Percentiles rank a stretch among this genome's conserved stretches.
These are phyloP conservation scores for Candida succiphila DNA, from an alignment of 805 yeast species.

Conservation along the genomic window DNA sequence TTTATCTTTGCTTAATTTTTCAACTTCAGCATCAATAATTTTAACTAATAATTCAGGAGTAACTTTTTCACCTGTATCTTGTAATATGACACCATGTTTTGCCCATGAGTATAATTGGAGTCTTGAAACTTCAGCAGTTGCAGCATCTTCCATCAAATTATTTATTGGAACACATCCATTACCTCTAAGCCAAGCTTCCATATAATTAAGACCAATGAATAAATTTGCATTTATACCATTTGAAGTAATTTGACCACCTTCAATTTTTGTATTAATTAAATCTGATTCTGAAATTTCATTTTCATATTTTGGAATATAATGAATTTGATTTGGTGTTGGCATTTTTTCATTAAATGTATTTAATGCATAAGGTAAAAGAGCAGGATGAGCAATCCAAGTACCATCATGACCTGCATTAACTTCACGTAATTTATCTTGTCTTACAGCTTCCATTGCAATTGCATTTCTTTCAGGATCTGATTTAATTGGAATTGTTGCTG, in stretches of 20 bases:
- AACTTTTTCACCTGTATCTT: constrained; percentile 47
- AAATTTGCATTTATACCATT: constrained; percentile 64
- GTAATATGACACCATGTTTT: constrained; percentile 50
- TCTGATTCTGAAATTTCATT: constrained; percentile 39
- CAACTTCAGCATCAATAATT: constrained; percentile 54
- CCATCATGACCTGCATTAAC: constrained; percentile 78
- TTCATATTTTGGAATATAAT: constrained; percentile 31
- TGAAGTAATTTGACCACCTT: constrained; percentile 54
- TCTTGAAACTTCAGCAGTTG: constrained; percentile 82
- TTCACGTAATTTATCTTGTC: constrained; percentile 68
- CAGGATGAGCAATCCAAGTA: constrained; percentile 87
- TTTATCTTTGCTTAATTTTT: constrained; percentile 35
- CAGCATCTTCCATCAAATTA: constrained; percentile 83
- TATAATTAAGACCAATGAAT: constrained; percentile 68
- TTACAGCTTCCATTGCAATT: constrained; percentile 62
- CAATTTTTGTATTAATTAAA: constrained; percentile 54
- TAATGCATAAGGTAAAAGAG: constrained; percentile 63
- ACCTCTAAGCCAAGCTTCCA: constrained; percentile 82
- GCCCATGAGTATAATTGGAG: constrained; percentile 81
- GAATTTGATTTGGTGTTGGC: constrained; percentile 77
- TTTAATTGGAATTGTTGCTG: constrained; percentile 78
- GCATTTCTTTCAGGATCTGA: constrained; percentile 54
- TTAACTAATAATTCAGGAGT: constrained; percentile 50
- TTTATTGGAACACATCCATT: constrained; percentile 81
- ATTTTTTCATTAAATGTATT: constrained; percentile 63